Conservation (phyloP, 352 stramenopile species). For the Pythium utonaiense region DNA sequence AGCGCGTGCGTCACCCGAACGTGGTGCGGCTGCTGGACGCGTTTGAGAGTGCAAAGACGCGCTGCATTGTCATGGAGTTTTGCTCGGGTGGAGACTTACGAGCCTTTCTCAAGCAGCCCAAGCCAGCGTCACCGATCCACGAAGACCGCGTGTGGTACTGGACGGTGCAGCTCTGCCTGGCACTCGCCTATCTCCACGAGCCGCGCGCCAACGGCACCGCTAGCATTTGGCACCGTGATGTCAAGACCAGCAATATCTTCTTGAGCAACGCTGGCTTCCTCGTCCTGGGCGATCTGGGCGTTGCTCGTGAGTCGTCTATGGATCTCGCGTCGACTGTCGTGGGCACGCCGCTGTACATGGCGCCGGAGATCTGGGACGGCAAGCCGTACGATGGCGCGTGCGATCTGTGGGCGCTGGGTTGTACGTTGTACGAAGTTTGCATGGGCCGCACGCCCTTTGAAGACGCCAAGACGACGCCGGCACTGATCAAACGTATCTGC, state of each 20-base stretch:
- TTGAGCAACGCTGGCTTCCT: constrained; percentile 54
- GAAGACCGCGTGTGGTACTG: constrained; percentile 88
- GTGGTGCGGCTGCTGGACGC: constrained; percentile 86
- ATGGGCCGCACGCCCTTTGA: constrained; percentile 60
- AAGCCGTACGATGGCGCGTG: constrained; percentile 73
- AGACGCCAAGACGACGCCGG: constrained; percentile 32
- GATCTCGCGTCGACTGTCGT: constrained; percentile 72
- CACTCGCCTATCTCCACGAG: constrained; percentile 87
- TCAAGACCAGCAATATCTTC: constrained; percentile 92
- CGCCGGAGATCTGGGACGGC: constrained; percentile 79
- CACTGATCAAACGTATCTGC: constrained; percentile 62
- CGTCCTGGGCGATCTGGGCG: constrained; percentile 88
- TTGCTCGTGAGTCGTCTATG: constrained; percentile 45
- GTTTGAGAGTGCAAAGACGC: constrained; percentile 31
- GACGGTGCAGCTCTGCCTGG: constrained; percentile 89
- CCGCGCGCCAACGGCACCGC: constrained; percentile 39
- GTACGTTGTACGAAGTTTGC: constrained; percentile 83
- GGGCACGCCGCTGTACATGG: constrained; percentile 90
- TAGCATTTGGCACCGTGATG: constrained; percentile 63
- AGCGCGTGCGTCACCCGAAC: constrained; percentile 86
- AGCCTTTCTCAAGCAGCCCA: constrained; percentile 28
- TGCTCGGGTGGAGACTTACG: constrained; percentile 78
- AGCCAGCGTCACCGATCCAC: constrained; percentile 13
- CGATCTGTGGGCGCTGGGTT: constrained; percentile 89
- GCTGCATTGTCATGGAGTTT: constrained; percentile 92